These are phyloP conservation scores for Elsinoe necatrix DNA, from an alignment of 2,329 filamentous ascomycete species.

Conservation along the genomic window DNA sequence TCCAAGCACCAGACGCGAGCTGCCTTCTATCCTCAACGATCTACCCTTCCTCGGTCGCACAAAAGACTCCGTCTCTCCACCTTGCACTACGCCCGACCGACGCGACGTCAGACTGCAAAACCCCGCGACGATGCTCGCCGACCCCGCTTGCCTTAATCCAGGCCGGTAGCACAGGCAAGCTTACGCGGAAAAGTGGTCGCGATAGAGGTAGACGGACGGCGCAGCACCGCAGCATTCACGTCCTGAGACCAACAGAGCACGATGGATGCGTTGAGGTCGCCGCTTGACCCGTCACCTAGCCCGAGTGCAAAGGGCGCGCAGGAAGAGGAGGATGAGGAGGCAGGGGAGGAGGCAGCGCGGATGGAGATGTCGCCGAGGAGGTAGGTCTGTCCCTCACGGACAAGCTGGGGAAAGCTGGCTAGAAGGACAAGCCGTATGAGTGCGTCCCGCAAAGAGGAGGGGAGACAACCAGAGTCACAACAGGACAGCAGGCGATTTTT, in stretches of 20 bases:
- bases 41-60: background rate
- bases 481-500: background rate
- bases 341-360: background rate
- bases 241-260: background rate
- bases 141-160: background rate
- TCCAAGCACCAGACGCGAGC: background rate
- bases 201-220: background rate
- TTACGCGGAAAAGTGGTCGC: background rate
- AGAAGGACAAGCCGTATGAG: background rate
- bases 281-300: background rate
- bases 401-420: background rate
- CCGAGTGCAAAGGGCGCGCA: background rate
- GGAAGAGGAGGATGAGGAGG: background rate
- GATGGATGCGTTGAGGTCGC: constrained; percentile 6
- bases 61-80: background rate
- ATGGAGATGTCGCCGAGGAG: constrained; percentile 2
- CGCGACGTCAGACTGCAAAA: background rate
- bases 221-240: background rate
- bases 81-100: too few relatives aligned
- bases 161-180: background rate
- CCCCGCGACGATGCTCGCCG: background rate
- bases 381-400: background rate
- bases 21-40: background rate
- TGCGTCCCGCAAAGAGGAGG: background rate
- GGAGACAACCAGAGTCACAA: too few relatives aligned